Percentiles rank a stretch among this genome's conserved stretches.
Evolutionary conservation across 306 rosid genomes (phyloP).

Genomic region (Fragaria iinumae): DNA sequence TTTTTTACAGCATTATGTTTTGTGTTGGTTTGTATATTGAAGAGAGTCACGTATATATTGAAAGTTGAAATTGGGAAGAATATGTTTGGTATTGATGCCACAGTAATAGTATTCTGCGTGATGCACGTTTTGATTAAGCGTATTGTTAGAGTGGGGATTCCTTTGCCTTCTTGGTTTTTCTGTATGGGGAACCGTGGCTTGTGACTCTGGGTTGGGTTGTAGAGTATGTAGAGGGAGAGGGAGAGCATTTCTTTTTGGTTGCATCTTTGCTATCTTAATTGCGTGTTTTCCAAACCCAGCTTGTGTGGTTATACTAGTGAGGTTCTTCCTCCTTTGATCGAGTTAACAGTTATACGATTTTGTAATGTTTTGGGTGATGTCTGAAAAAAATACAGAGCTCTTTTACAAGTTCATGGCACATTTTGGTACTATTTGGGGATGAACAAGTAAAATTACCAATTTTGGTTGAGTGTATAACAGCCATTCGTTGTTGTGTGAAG

Average conservation of each 20-base stretch:
- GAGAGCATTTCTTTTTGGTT: conserved; percentile 31
- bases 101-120: background rate
- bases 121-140: background rate
- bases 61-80: background rate
- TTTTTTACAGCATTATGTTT: background rate
- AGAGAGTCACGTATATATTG: background rate
- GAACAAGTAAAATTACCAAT: background rate
- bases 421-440: background rate
- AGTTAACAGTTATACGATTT: conserved; percentile 32
- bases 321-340: conserved; percentile 29
- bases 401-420: background rate
- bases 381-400: conserved; percentile 46
- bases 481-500: background rate
- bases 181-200: conserved; percentile 13
- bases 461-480: background rate
- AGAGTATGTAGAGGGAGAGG: conserved; percentile 46
- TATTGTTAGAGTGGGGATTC: background rate
- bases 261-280: conserved; percentile 32
- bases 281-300: conserved; percentile 36
- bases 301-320: conserved; percentile 24
- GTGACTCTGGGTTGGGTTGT: conserved; percentile 41
- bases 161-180: background rate
- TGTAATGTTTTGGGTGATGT: conserved; percentile 45
- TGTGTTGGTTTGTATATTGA: background rate
- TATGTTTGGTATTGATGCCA: background rate